These are phyloP conservation scores for sorghum (Sorghum bicolor) DNA, from an alignment of 176 grass and related monocot species.

Conservation along the genomic window DNA sequence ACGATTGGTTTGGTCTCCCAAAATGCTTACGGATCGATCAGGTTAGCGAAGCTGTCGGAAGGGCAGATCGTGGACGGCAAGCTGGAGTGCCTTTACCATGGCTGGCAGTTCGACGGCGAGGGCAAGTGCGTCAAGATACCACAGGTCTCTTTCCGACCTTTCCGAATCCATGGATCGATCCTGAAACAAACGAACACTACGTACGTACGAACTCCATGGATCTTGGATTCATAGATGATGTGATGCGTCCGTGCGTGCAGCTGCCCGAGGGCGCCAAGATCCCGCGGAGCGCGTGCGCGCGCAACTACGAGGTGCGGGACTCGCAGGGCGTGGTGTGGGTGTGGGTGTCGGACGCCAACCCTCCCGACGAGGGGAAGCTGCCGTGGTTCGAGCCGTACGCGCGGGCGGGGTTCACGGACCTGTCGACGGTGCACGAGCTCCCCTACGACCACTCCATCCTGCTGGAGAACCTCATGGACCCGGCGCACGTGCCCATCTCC, in stretches of 20 bases:
- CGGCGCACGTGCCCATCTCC: slow-evolving; percentile 90
- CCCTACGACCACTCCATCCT: slow-evolving; percentile 99
- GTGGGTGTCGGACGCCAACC: slow-evolving; percentile 72
- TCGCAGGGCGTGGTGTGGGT: slow-evolving; percentile 91
- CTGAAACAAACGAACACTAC: too few relatives aligned
- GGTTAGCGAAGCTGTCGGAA: slow-evolving; percentile 87
- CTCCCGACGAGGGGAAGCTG: slow-evolving; percentile 49
- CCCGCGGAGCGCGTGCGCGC: slow-evolving; percentile 66
- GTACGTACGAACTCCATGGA: neutral
- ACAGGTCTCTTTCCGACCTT: slow-evolving; percentile 35
- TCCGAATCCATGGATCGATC: neutral
- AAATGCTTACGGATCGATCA: neutral
- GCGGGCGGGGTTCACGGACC: slow-evolving; percentile 63
- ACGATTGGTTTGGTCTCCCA: neutral
- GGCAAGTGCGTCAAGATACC: slow-evolving; percentile 92
- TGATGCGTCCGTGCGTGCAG: neutral
- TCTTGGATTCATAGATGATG: neutral
- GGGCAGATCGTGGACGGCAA: slow-evolving; percentile 82
- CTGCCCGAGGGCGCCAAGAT: slow-evolving; percentile 80
- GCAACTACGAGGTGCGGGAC: slow-evolving; percentile 75
- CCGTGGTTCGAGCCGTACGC: slow-evolving; percentile 81
- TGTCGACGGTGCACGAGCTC: slow-evolving; percentile 81
- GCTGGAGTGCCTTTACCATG: slow-evolving; percentile 94
- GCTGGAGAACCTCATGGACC: slow-evolving; percentile 97
- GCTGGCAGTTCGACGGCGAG: slow-evolving; percentile 93